These are phyloP conservation scores for Apiospora kogelbergensis DNA, from an alignment of 2,329 filamentous ascomycete species.

Conservation along the genomic window DNA sequence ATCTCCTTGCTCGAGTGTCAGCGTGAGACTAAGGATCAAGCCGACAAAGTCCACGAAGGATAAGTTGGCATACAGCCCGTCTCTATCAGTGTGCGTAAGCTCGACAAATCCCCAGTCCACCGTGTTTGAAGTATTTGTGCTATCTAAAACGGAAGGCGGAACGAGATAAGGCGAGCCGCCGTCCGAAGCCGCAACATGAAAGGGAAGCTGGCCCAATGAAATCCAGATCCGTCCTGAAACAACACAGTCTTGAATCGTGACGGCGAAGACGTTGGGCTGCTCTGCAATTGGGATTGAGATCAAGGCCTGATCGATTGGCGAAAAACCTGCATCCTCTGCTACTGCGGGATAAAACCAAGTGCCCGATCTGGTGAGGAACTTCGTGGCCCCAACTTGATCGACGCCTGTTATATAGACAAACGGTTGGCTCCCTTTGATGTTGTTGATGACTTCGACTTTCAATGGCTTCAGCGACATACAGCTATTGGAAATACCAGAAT, in stretches of 20 bases:
- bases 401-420: constrained; percentile 42
- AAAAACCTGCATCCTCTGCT: constrained; percentile 29
- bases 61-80: constrained; percentile 45
- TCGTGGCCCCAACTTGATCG: constrained; percentile 33
- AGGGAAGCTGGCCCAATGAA: constrained; percentile 38
- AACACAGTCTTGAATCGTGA: constrained; percentile 40
- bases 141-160: constrained; percentile 46
- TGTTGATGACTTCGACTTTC: background rate
- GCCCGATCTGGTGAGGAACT: constrained; percentile 39
- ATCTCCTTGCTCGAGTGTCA: constrained; percentile 37
- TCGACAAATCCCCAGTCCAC: constrained; percentile 52
- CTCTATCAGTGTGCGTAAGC: constrained; percentile 40
- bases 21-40: constrained; percentile 49
- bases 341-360: constrained; percentile 40
- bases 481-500: background rate
- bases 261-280: constrained; percentile 34
- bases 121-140: constrained; percentile 40
- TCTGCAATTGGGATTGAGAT: constrained; percentile 38
- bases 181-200: constrained; percentile 33
- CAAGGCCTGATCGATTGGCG: constrained; percentile 29
- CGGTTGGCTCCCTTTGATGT: constrained; percentile 19
- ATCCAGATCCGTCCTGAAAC: constrained; percentile 41
- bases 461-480: background rate
- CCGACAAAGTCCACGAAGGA: constrained; percentile 53
- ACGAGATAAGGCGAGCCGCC: constrained; percentile 38